These are phyloP conservation scores for Cryptosporidium parvum DNA, from an alignment of 169 alveolate species.

Conservation along the genomic window DNA sequence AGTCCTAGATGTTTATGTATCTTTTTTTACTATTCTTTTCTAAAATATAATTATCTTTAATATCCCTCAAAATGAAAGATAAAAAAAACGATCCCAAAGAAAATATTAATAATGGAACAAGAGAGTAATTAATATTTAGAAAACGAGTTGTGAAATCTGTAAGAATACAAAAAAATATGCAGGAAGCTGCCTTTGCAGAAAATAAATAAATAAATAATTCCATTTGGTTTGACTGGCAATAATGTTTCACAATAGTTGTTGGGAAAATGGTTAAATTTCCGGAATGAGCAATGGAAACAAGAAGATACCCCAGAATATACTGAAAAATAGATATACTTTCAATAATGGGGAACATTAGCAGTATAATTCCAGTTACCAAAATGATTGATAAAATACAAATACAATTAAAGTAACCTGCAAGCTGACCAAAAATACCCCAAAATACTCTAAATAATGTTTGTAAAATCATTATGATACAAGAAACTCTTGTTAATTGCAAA, in stretches of 20 bases:
- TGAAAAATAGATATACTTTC: conserved; percentile 32
- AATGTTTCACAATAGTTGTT: conserved; percentile 10
- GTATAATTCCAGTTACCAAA: conserved; percentile 30
- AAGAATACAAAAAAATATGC: conserved; percentile 39
- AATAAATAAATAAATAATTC: conserved; percentile 25
- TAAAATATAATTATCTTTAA: background rate
- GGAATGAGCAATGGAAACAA: conserved; percentile 67
- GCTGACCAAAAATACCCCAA: conserved; percentile 62
- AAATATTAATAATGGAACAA: conserved; percentile 43
- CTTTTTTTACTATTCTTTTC: background rate
- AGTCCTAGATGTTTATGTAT: background rate
- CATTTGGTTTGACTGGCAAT: background rate
- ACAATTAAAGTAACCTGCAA: conserved; percentile 43
- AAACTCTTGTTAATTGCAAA: conserved; percentile 49
- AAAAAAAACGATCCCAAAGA: conserved; percentile 63
- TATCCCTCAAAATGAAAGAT: conserved; percentile 48
- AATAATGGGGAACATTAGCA: conserved; percentile 35
- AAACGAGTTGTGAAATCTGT: conserved; percentile 19
- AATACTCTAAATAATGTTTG: conserved; percentile 47
- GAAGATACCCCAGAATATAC: conserved; percentile 33
- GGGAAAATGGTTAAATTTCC: conserved; percentile 57
- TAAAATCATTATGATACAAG: conserved; percentile 9
- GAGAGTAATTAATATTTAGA: conserved; percentile 25
- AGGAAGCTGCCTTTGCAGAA: conserved; percentile 51
- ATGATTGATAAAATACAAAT: conserved; percentile 29